These are phyloP conservation scores for Nannochloris sp. DNA, from an alignment of 139 green algal species.

Conservation along the genomic window DNA sequence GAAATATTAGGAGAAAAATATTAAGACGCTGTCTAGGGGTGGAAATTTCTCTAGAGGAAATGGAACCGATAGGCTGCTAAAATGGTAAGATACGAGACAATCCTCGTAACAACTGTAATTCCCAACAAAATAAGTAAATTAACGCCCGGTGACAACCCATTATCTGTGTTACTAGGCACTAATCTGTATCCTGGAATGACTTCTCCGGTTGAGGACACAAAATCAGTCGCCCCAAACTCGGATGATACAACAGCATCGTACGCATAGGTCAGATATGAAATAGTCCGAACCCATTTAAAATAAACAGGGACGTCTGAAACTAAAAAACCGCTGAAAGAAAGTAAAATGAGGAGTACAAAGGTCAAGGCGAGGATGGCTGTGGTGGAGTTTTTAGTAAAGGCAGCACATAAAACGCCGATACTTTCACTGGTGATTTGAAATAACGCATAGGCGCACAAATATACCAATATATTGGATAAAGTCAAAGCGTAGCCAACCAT, in stretches of 20 bases:
- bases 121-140: conserved; percentile 36
- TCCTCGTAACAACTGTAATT: conserved; percentile 23
- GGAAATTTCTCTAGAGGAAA: conserved; percentile 1
- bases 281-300: conserved; percentile 47
- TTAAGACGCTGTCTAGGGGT: too few relatives aligned
- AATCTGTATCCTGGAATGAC: conserved; percentile 6
- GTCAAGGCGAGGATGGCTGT: conserved; percentile 36
- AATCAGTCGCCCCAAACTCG: not conserved
- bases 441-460: conserved; percentile 16
- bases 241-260: conserved; percentile 20
- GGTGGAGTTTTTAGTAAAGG: conserved; percentile 32
- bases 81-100: conserved; percentile 8
- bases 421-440: conserved; percentile 42
- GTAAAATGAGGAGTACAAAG: conserved; percentile 50
- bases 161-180: conserved; percentile 21
- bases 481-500: conserved; percentile 20
- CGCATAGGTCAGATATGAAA: conserved; percentile 49
- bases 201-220: conserved; percentile 1
- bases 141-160: conserved; percentile 27
- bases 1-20: too few relatives aligned
- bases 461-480: conserved; percentile 10
- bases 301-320: conserved; percentile 35
- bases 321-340: conserved; percentile 55
- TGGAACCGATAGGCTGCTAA: not conserved
- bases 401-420: conserved; percentile 38